phyloP scores from a whole-genome alignment of 345 rosid genomes.

The Diplotaxis tenuifolia region DNA sequence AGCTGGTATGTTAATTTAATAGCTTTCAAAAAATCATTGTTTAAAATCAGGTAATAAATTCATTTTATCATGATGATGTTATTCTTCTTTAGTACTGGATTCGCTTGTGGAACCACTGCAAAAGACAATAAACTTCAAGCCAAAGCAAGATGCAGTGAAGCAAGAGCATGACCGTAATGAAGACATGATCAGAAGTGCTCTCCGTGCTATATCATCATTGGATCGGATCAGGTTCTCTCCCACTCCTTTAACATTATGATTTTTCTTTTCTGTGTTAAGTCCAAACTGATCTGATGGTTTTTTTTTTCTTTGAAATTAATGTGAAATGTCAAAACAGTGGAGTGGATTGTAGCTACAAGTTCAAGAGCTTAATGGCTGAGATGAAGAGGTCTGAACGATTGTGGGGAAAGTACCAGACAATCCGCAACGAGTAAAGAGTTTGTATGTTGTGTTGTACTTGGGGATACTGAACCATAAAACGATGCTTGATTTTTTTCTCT shows the following conservation, averaged over 20 bases:
- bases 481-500: not conserved
- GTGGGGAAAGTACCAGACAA: constrained; percentile 75
- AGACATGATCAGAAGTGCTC: constrained; percentile 99
- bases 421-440: constrained; percentile 65
- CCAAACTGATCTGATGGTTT: not conserved
- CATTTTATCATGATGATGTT: not conserved
- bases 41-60: not conserved
- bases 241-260: not conserved
- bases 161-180: constrained; percentile 99
- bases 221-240: constrained; percentile 69
- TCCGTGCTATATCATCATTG: constrained; percentile 85
- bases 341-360: constrained; percentile 84
- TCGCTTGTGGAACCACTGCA: constrained; percentile 94
- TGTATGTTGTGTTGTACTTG: constrained; percentile 12
- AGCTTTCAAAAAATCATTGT: not conserved
- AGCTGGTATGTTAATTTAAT: constrained; percentile 60
- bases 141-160: constrained; percentile 97
- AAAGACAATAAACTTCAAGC: constrained; percentile 90
- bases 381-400: constrained; percentile 62
- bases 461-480: not conserved
- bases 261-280: not conserved
- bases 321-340: constrained; percentile 50
- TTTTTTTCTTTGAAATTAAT: not conserved
- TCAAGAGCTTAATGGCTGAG: constrained; percentile 80
- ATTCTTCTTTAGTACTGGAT: constrained; percentile 74